Evolutionary conservation across 2,329 filamentous ascomycete species (phyloP), one percentile per base, ranked within the genome.

Genomic region (Cadophora sp.): DNA sequence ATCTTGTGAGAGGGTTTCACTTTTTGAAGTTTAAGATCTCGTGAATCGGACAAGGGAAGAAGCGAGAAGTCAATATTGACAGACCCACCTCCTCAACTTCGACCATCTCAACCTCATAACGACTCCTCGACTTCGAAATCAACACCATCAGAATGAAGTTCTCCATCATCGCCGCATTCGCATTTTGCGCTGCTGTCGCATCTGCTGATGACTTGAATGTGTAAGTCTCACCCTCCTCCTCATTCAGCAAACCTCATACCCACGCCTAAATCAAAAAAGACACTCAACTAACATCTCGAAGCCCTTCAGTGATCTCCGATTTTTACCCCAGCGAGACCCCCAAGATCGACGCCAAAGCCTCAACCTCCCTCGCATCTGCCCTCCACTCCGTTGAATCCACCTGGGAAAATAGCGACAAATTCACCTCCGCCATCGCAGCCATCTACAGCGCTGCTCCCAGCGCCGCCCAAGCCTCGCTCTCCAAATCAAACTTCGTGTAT

Each of bases 391-490:
- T 72, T 14, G 43, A 72, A 47, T 53, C 65, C 14, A 65, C 69
- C 36, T 73, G 68, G 66, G n/a, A 48, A 18, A 59, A 69, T 45
- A 62, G 63, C 20, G 64, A 72, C 0, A 60, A 64, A 14, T 71
- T 63, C 24, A 72, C 72, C 5, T 68, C 68, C 41, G 71, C 69
- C n/a, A 16, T 51, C n/a, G 30, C 53, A 4, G 73, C 72, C 33
- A 70, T 75, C 27, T 63, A 51, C 24, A 70, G 66, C 18, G 73
- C 69, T 0, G 73, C 73, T 14, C 72, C 73, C 3, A 55, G 64
- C 13, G 56, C 61, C 8, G 43, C 66, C 0, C 45, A 70, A 51
- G 27, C 59, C 8, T 70, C 68, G 4, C 62, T 72, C 36, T 36
- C n/a, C 1, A 55, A 59, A 13, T 66, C 59, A 8, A 71, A 70